Evolutionary conservation across 164 flowering plant species (phyloP).

Genomic region (Piper betle): DNA sequence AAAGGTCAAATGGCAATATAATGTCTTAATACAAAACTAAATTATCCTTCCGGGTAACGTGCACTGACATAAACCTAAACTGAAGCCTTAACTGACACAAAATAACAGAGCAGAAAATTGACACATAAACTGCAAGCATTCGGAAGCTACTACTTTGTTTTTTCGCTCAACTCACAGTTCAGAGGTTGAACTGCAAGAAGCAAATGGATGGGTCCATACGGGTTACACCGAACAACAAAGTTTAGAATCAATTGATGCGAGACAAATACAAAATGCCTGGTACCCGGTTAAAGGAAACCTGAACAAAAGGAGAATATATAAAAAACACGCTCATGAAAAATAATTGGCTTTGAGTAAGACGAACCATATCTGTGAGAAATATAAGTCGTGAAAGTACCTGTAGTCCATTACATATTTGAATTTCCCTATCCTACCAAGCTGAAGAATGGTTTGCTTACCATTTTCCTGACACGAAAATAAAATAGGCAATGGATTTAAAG

Average conservation of each 20-base stretch:
- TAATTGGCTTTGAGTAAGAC: neutral
- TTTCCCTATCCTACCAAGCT: conserved; percentile 73
- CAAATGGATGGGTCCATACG: neutral
- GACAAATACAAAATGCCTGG: conserved; percentile 87
- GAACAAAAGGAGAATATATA: conserved; percentile 14
- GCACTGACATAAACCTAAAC: too few relatives aligned
- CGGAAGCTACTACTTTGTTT: too few relatives aligned
- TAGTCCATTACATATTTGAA: conserved; percentile 76
- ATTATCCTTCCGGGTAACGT: too few relatives aligned
- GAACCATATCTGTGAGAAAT: neutral
- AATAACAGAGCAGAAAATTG: too few relatives aligned
- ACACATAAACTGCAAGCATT: too few relatives aligned
- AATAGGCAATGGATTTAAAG: neutral
- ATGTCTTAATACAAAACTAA: too few relatives aligned
- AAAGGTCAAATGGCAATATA: too few relatives aligned
- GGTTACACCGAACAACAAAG: conserved; percentile 66
- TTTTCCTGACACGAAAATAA: conserved; percentile 24
- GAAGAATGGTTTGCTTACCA: conserved; percentile 68
- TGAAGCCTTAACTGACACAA: too few relatives aligned
- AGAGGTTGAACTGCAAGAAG: neutral
- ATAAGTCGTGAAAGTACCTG: conserved; percentile 32
- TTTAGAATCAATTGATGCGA: conserved; percentile 90
- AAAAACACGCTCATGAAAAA: neutral
- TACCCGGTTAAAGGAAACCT: conserved; percentile 87
- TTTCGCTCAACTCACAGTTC: neutral